Evolutionary conservation across 306 rosid species (phyloP).

Genomic region (Prunus mongolica): DNA sequence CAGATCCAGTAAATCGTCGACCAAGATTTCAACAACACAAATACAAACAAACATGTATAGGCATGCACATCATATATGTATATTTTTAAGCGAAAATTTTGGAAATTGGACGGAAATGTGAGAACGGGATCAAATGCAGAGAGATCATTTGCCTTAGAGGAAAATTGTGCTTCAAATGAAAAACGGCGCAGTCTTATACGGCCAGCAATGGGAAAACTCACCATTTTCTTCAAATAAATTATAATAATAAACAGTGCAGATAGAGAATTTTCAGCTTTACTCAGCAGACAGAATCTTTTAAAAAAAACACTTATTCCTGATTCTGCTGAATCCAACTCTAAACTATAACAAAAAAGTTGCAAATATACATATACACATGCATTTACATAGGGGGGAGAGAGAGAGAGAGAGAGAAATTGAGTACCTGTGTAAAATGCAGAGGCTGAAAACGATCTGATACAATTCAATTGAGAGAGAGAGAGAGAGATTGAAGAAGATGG

Average conservation of each 20-base stretch:
- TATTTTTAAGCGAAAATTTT: not conserved
- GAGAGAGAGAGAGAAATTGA: conserved; percentile 9
- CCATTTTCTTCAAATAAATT: conserved; percentile 3
- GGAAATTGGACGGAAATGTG: not conserved
- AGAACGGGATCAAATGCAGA: not conserved
- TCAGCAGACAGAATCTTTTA: not conserved
- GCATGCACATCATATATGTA: not conserved
- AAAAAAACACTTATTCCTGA: not conserved
- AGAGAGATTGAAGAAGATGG: not conserved
- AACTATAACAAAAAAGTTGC: not conserved
- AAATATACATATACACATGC: not conserved
- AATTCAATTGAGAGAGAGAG: conserved; percentile 13
- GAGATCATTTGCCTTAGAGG: not conserved
- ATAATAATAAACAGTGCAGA: not conserved
- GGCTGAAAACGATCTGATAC: conserved; percentile 26
- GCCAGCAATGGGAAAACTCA: conserved; percentile 18
- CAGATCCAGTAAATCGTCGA: not conserved
- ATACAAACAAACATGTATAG: not conserved
- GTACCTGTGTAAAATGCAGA: conserved; percentile 31
- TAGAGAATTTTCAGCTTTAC: not conserved
- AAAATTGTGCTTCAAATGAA: not conserved
- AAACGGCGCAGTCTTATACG: not conserved
- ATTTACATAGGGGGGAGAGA: not conserved
- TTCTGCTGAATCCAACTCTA: not conserved
- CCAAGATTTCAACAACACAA: not conserved